phyloP scores from a whole-genome alignment of 495 filamentous ascomycete genomes.

The Tuber calosporum region DNA sequence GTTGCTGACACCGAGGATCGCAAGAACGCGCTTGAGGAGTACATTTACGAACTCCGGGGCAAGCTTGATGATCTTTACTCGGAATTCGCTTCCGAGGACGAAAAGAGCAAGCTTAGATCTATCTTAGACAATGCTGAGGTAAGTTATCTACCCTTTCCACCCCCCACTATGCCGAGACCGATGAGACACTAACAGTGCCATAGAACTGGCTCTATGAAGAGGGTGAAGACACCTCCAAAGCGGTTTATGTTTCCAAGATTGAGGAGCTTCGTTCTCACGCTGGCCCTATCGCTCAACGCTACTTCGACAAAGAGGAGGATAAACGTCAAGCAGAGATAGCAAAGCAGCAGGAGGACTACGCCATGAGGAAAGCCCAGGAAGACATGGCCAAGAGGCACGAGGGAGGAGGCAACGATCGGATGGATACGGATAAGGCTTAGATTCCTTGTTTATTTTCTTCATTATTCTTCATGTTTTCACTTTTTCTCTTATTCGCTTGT shows the following conservation, averaged over 20 bases:
- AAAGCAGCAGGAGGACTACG: constrained; percentile 71
- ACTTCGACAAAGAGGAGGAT: constrained; percentile 87
- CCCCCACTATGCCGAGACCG: constrained; percentile 2
- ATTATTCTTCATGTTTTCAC: constrained; percentile 26
- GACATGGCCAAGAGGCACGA: constrained; percentile 38
- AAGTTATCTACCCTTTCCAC: constrained; percentile 43
- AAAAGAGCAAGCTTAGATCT: constrained; percentile 73
- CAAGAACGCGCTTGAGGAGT: constrained; percentile 98
- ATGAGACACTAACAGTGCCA: constrained; percentile 6
- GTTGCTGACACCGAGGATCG: constrained; percentile 97
- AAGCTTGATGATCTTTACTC: constrained; percentile 88
- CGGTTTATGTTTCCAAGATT: constrained; percentile 84
- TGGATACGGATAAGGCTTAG: constrained; percentile 37
- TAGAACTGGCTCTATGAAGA: constrained; percentile 99
- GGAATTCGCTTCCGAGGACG: constrained; percentile 80
- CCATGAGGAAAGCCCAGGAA: constrained; percentile 60
- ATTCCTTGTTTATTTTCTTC: constrained; percentile 14
- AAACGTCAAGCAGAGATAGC: constrained; percentile 73
- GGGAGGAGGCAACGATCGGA: constrained; percentile 30
- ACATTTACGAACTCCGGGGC: constrained; percentile 90
- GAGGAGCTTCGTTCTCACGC: constrained; percentile 88
- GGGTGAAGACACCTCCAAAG: constrained; percentile 90
- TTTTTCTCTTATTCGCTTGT: constrained; percentile 17
- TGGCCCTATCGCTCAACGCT: constrained; percentile 86
- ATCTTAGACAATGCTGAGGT: constrained; percentile 82